Evolutionary conservation across 345 rosid species (phyloP), one percentile per base, ranked within the genome.

Genomic region (Populus alba): DNA sequence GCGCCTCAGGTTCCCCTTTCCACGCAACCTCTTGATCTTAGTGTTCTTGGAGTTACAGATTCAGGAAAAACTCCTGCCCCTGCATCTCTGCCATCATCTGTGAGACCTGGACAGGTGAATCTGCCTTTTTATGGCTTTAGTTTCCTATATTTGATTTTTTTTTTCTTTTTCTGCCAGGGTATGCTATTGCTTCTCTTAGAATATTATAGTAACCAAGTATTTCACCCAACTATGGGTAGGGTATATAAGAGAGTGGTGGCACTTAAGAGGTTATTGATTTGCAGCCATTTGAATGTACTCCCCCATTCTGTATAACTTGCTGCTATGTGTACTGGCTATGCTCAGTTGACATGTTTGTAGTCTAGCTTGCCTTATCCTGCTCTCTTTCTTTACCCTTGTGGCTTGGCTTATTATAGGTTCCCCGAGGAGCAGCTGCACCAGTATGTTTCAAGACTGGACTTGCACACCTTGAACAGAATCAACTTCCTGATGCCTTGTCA

Each of bases 401-500:
- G 68, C n/a, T 79, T 71, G 27, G 73, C 29, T 68, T 16, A 17
- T 79, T 31, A 65, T 84, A 96, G 99, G 97, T 94, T 87, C 98
- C 97, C 51, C 91, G 97, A 72, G 98, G 99, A 71, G 98, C 98
- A 53, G 89, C 92, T 80, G 94, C 99, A 84, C 70, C 99, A 7
- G 72, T 89, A 70, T 96, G 99, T 87, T 96, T 96, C 88, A 96
- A 92, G 90, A 88, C 80, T 75, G 99, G 99, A 73, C 94, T 96
- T 79, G 93, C 93, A 73, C 99, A 94, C 87, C 98, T 96, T 76
- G 98, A 96, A 83, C 99, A 87, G 85, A 96, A 96, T 83, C 99
- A 96, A 83, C 99, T 96, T 73, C 85, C 98, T 15, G 99, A 96
- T 89, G 97, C 99, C 53, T 82, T 96, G 74, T 94, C 98, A 71